A percentile compares a stretch with the other conserved stretches of the same genome.
phyloP scores from a whole-genome alignment of 805 yeast genomes.

The Suhomyces vadensis region DNA sequence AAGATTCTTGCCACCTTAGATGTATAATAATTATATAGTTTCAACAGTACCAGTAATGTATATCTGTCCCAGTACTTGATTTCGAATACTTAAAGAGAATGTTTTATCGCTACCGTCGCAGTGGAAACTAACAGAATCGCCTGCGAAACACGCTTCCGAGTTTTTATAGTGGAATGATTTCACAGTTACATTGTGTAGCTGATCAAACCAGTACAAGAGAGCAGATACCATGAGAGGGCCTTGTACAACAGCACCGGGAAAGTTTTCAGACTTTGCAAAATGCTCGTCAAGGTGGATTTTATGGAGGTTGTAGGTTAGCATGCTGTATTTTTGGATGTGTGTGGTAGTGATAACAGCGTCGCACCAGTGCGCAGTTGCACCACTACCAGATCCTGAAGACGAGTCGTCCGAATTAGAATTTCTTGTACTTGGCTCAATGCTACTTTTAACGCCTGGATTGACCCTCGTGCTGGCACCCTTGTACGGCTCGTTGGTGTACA shows the following conservation, averaged over 20 bases:
- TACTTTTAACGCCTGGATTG: no score
- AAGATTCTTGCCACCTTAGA: slow-evolving; percentile 38
- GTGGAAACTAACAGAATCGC: not conserved
- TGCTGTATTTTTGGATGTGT: slow-evolving; percentile 63
- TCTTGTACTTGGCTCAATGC: no score
- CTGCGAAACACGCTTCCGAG: slow-evolving; percentile 48
- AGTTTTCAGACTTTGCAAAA: slow-evolving; percentile 61
- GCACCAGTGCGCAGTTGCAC: not conserved
- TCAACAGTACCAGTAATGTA: slow-evolving; percentile 5
- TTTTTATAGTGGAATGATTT: slow-evolving; percentile 49
- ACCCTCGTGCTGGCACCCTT: not conserved
- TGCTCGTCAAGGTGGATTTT: slow-evolving; percentile 69
- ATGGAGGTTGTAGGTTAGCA: slow-evolving; percentile 81
- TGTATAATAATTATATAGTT: slow-evolving; percentile 4
- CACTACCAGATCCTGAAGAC: no score
- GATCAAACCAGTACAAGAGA: slow-evolving; percentile 51
- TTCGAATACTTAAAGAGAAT: not conserved
- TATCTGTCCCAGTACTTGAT: not conserved
- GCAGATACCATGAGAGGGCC: slow-evolving; percentile 78
- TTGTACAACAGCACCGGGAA: slow-evolving; percentile 65
- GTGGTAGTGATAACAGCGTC: slow-evolving; percentile 39
- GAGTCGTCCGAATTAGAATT: no score
- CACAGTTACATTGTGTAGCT: slow-evolving; percentile 16
- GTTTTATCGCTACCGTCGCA: not conserved
- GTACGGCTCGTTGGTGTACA: slow-evolving; percentile 54